Conservation (phyloP, 2,329 filamentous ascomycete species). For the Escovopsis sp. region DNA sequence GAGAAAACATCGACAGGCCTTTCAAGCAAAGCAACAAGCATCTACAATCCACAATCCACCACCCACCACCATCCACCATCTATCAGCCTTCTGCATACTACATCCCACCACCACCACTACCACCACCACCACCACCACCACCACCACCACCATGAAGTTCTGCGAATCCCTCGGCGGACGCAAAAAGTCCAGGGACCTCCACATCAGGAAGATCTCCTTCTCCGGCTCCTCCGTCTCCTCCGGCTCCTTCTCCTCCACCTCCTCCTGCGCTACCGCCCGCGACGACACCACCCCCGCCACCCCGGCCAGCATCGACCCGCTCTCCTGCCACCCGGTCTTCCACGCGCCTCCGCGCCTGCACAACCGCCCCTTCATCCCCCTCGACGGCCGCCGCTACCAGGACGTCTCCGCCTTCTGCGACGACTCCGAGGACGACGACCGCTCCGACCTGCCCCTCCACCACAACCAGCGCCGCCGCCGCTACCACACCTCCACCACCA, state of each 20-base stretch:
- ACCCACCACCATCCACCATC: no score
- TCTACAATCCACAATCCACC: no score
- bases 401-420: constrained; percentile 14
- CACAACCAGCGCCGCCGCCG: no score
- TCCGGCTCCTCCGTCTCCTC: constrained; percentile 24
- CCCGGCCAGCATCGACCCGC: constrained; percentile 17
- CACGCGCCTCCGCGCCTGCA: constrained; percentile 22
- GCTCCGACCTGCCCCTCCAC: constrained; percentile 5
- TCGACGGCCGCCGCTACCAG: constrained; percentile 8
- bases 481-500: no score
- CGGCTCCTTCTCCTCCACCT: constrained; percentile 18
- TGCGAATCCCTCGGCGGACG: constrained; percentile 20
- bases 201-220: constrained; percentile 26
- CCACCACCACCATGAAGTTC: constrained; percentile 8
- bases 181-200: constrained; percentile 22
- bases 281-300: constrained; percentile 7
- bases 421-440: constrained; percentile 12
- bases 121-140: not conserved
- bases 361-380: constrained; percentile 18
- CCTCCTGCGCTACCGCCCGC: constrained; percentile 15
- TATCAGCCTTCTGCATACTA: no score
- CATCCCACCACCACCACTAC: no score
- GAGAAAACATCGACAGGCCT: no score
- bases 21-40: no score
- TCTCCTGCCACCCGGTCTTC: constrained; percentile 19